Conservation (phyloP, 805 yeast species). For the Candida easanensis region DNA sequence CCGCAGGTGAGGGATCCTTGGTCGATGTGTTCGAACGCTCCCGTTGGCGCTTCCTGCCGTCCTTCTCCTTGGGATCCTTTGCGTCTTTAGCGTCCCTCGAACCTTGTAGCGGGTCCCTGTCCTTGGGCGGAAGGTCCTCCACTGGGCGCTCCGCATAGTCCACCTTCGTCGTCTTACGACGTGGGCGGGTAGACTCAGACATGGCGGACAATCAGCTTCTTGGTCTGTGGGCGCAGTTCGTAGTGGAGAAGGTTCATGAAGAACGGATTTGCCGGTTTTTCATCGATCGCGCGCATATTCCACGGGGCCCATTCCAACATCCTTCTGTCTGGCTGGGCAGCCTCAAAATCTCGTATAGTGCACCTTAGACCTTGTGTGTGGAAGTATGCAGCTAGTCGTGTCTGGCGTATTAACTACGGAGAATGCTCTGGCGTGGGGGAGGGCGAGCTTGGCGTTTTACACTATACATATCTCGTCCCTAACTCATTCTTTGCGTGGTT, state of each 20-base stretch:
- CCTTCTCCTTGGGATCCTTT: constrained; percentile 1
- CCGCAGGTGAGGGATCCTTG: constrained; percentile 13
- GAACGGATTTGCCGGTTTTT: background rate
- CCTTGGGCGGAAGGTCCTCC: constrained; percentile 2
- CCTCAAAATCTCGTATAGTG: too few relatives aligned
- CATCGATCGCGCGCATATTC: too few relatives aligned
- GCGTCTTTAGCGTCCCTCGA: background rate
- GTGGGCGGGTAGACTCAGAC: background rate
- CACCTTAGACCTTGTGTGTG: too few relatives aligned
- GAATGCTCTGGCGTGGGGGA: too few relatives aligned
- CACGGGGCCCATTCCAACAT: too few relatives aligned
- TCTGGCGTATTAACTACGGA: too few relatives aligned
- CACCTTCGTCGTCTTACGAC: background rate
- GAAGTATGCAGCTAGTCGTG: too few relatives aligned
- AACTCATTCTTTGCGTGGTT: constrained; percentile 7
- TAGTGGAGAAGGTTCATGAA: background rate
- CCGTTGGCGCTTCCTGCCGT: constrained; percentile 10
- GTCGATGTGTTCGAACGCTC: constrained; percentile 7
- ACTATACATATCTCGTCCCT: background rate
- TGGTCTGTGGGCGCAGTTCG: background rate
- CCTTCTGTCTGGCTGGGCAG: too few relatives aligned
- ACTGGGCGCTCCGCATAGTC: constrained; percentile 7
- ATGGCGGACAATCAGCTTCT: background rate
- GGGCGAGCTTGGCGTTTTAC: too few relatives aligned
- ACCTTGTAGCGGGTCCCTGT: too few relatives aligned